Conservation (phyloP, 2,329 filamentous ascomycete species). For the Akanthomyces uredinophilus region DNA sequence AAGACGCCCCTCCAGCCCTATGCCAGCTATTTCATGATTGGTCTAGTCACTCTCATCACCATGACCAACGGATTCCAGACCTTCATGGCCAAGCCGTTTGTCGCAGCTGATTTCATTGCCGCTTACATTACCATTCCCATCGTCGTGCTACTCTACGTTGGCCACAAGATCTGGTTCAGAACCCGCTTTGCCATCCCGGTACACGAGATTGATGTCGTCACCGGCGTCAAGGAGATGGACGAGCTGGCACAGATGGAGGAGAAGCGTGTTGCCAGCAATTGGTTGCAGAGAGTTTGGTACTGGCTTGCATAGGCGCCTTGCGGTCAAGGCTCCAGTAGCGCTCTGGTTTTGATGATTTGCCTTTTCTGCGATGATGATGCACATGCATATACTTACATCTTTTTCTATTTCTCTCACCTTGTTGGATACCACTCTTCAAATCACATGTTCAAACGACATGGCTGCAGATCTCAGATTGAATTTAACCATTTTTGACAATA, state of each 20-base stretch:
- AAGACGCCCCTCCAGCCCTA: conserved; percentile 54
- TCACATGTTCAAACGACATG: neutral
- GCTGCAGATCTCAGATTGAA: neutral
- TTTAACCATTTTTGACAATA: neutral
- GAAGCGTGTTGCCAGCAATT: conserved; percentile 45
- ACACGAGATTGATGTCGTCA: conserved; percentile 49
- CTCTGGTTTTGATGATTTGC: no score
- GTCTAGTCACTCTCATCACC: conserved; percentile 55
- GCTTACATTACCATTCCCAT: conserved; percentile 59
- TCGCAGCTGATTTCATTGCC: conserved; percentile 57
- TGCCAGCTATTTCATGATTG: conserved; percentile 55
- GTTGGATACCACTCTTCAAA: conserved; percentile 7
- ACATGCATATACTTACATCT: neutral
- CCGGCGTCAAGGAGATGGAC: conserved; percentile 59
- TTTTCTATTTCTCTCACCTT: neutral
- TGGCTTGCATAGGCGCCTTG: conserved; percentile 39
- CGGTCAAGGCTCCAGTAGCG: no score
- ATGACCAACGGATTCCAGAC: conserved; percentile 72
- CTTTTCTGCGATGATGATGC: neutral
- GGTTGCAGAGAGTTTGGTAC: conserved; percentile 48
- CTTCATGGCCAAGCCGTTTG: conserved; percentile 64
- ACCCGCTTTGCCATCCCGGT: conserved; percentile 39
- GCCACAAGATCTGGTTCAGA: conserved; percentile 50
- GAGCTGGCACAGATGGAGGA: conserved; percentile 46
- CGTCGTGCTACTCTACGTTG: conserved; percentile 58